Evolutionary conservation across 805 yeast genomes (phyloP), one percentile per base, ranked within the genome.

Genomic region (Saccharomycopsis capsularis): DNA sequence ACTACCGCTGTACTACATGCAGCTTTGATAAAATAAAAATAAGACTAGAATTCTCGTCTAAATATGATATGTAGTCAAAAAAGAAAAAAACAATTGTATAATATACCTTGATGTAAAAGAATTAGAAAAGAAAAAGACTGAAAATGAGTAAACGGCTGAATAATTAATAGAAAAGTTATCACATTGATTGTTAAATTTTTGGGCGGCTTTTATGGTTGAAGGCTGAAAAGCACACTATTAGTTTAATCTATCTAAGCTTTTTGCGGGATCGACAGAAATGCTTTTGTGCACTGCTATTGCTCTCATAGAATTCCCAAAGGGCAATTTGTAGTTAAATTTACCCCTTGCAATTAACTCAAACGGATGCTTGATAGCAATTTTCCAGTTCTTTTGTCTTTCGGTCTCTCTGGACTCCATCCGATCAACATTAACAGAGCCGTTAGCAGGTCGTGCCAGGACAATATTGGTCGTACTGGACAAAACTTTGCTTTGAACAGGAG

Each of bases 301-400:
- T 58, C 76, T 74, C 42, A 70, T 70, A 6, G 73, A 68, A 32
- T 65, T 65, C 29, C 74, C 68, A 54, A 90, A 70, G 1, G 95
- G 93, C 46, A 89, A 69, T 44, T 75, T 77, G 64, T 91, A 91
- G 59, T 77, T 79, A 61, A 91, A 72, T 21, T 82, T 79, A 1
- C 98, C 98, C 44, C 95, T 71, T 2, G 91, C 72, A 19, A 88
- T 84, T 56, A 91, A 68, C 52, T 88, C 96, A 63, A 90, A 91
- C 11, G 95, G 95, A 60, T 85, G 77, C 52, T 78, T 76, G 9
- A 83, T 79, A 11, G 91, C 77, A 11, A 70, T 69, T 45, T 77
- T 75, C 98, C 98, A 90, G 59, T 80, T 80, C 47, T 74, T 57
- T 54, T n/a, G 55, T n/a, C 48, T 25, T 13, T 44, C 37, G 2